These are phyloP conservation scores for Cryphonectria japonica DNA, from an alignment of 2,329 filamentous ascomycete species.

Conservation along the genomic window DNA sequence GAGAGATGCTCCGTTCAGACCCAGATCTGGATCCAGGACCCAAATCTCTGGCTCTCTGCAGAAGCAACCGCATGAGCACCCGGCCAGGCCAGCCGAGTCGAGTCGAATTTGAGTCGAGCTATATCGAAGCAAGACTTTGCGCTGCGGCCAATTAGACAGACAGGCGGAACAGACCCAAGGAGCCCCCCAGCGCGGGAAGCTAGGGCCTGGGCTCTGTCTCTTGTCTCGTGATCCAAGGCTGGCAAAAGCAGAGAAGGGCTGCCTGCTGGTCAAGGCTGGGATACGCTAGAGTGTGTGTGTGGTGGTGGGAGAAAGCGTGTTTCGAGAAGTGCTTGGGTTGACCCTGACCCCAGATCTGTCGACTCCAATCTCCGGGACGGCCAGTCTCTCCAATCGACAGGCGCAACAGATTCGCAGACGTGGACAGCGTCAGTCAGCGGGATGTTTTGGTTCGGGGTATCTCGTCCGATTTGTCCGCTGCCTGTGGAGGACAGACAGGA, in stretches of 20 bases:
- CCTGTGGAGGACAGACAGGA: not conserved
- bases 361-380: slow-evolving; percentile 15
- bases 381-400: slow-evolving; percentile 1
- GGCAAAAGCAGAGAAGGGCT: not conserved
- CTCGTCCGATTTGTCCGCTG: slow-evolving; percentile 8
- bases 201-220: not conserved
- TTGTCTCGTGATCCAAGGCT: not conserved
- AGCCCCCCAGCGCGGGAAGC: not conserved
- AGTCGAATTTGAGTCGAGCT: not conserved
- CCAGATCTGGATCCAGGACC: slow-evolving; percentile 8
- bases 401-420: not conserved
- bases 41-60: not conserved
- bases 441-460: not conserved
- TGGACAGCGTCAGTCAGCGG: not conserved
- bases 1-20: not conserved
- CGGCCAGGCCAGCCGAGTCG: slow-evolving; percentile 15
- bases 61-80: slow-evolving; percentile 6
- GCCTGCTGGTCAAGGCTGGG: not conserved
- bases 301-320: slow-evolving; percentile 22
- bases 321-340: slow-evolving; percentile 28
- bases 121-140: not conserved
- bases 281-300: not conserved
- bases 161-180: not conserved
- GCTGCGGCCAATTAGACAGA: not conserved
- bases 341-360: slow-evolving; percentile 23